A percentile compares a stretch with the other conserved stretches of the same genome.
These are phyloP conservation scores for Paraphoma sp. DNA, from an alignment of 2,329 filamentous ascomycete genomes.

Conservation along the genomic window DNA sequence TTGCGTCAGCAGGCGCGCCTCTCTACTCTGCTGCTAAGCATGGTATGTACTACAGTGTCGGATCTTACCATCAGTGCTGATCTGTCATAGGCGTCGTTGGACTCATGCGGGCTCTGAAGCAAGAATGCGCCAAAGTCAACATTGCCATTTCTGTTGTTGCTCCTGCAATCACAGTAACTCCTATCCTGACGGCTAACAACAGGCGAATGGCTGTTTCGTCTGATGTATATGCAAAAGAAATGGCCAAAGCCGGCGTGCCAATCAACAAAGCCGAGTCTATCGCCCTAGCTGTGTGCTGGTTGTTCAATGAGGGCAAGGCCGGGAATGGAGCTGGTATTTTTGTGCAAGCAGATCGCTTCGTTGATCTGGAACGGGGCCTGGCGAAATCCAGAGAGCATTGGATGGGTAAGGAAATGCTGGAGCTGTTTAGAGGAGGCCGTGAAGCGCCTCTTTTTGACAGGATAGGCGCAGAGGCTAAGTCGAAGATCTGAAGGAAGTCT, in stretches of 20 bases:
- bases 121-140: slow-evolving; percentile 54
- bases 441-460: slow-evolving; percentile 39
- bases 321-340: slow-evolving; percentile 56
- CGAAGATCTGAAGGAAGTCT: slow-evolving; percentile 26
- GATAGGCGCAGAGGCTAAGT: slow-evolving; percentile 26
- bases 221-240: slow-evolving; percentile 51
- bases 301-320: slow-evolving; percentile 52
- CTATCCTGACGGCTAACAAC: slow-evolving; percentile 48
- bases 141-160: slow-evolving; percentile 57
- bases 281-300: slow-evolving; percentile 53
- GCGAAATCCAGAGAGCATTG: slow-evolving; percentile 54
- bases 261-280: slow-evolving; percentile 56
- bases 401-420: slow-evolving; percentile 61
- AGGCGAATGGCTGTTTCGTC: slow-evolving; percentile 39
- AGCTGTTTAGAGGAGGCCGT: slow-evolving; percentile 55
- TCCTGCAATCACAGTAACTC: slow-evolving; percentile 57
- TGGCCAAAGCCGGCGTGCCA: slow-evolving; percentile 54
- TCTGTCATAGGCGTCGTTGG: slow-evolving; percentile 50
- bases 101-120: slow-evolving; percentile 58
- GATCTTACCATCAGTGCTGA: background rate
- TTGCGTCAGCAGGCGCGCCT: slow-evolving; percentile 56
- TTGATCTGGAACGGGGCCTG: slow-evolving; percentile 55
- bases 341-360: slow-evolving; percentile 52
- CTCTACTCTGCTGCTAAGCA: slow-evolving; percentile 60
- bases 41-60: slow-evolving; percentile 33